phyloP scores from a whole-genome alignment of 371 early-diverging fungal genomes.

The Parasitella parasitica region DNA sequence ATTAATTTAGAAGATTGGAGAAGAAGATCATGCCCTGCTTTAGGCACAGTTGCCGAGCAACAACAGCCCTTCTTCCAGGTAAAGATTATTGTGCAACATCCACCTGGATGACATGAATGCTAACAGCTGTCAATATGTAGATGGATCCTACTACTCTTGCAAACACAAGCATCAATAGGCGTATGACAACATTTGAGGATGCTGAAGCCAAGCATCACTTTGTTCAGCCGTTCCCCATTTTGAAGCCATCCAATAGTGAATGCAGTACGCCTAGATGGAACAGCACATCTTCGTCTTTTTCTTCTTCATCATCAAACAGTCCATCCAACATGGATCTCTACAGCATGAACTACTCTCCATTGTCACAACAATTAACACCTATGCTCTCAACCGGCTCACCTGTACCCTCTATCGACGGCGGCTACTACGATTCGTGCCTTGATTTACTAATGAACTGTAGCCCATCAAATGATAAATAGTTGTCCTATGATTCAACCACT shows the following conservation, averaged over 20 bases:
- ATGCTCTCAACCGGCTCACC: slow-evolving; percentile 27
- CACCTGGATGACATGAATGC: background rate
- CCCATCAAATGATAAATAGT: background rate
- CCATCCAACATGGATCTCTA: slow-evolving; percentile 4
- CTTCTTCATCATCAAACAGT: background rate
- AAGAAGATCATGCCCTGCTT: slow-evolving; percentile 26
- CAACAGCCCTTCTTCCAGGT: background rate
- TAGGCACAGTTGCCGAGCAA: background rate
- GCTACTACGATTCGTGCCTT: slow-evolving; percentile 24
- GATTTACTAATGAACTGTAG: slow-evolving; percentile 8
- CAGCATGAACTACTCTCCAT: slow-evolving; percentile 17
- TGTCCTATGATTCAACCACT: background rate
- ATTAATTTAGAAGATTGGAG: slow-evolving; percentile 21
- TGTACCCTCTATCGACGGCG: slow-evolving; percentile 17
- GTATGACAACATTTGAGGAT: slow-evolving; percentile 11
- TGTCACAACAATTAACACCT: slow-evolving; percentile 26
- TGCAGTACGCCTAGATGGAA: slow-evolving; percentile 11
- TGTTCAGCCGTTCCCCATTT: background rate
- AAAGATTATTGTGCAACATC: no score
- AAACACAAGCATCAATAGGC: background rate
- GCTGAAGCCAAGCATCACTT: background rate
- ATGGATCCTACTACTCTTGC: background rate
- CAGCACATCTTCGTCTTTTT: background rate
- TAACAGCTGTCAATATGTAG: background rate
- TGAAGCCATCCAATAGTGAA: slow-evolving; percentile 6